phyloP scores from a whole-genome alignment of 2,329 filamentous ascomycete genomes.

The Penicillium janthinellum region DNA sequence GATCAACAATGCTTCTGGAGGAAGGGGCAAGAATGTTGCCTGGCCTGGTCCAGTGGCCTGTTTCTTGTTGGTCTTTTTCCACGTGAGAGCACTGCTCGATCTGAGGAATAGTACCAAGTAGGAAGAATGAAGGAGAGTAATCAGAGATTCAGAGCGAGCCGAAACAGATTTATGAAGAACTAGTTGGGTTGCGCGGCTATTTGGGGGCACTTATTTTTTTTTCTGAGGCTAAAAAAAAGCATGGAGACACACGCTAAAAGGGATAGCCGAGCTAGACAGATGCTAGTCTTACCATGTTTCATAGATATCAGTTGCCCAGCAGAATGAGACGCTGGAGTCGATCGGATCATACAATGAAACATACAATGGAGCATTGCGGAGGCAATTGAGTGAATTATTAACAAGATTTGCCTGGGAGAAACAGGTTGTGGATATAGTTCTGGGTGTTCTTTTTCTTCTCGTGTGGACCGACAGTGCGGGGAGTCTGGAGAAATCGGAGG shows the following conservation, averaged over 20 bases:
- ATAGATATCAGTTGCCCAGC: conserved; percentile 2
- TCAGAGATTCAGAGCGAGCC: background rate
- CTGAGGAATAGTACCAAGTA: background rate
- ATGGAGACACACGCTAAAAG: conserved; percentile 1
- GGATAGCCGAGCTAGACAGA: conserved; percentile 13
- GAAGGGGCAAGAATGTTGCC: background rate
- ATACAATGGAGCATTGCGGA: conserved; percentile 1
- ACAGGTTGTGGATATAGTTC: background rate
- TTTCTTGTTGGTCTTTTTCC: background rate
- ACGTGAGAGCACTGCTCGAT: conserved; percentile 1
- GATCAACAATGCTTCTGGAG: background rate
- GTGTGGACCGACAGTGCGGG: conserved; percentile 7
- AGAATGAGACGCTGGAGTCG: conserved; percentile 3
- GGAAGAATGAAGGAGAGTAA: background rate
- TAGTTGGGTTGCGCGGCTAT: background rate
- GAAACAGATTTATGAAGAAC: conserved; percentile 1
- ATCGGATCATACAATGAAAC: background rate
- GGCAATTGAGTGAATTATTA: conserved; percentile 2
- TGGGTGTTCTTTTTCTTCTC: background rate
- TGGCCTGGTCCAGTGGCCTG: background rate
- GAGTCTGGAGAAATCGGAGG: conserved; percentile 3
- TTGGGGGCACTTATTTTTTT: background rate
- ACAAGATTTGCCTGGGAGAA: conserved; percentile 6
- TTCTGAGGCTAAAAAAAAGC: background rate
- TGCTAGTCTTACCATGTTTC: conserved; percentile 11